phyloP scores from a whole-genome alignment of 805 yeast genomes.

The Spathaspora gorwiae region DNA sequence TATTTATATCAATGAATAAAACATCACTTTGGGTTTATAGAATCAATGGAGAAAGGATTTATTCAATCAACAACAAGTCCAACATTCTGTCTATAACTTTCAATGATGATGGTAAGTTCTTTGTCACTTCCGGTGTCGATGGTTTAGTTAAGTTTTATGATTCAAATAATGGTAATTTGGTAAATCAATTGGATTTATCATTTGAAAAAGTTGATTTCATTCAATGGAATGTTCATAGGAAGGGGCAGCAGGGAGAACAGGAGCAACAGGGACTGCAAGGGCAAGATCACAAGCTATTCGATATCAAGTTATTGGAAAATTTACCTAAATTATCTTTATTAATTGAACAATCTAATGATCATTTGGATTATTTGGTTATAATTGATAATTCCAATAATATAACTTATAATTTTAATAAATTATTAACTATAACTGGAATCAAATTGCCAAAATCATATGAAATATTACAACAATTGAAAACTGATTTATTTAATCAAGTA shows the following conservation, averaged over 20 bases:
- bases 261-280: slow-evolving; percentile 4
- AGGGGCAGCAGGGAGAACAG: neutral
- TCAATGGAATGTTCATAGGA: slow-evolving; percentile 12
- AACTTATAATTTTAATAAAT: slow-evolving; percentile 29
- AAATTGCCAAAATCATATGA: slow-evolving; percentile 13
- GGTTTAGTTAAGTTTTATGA: slow-evolving; percentile 41
- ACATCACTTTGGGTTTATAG: slow-evolving; percentile 50
- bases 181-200: slow-evolving; percentile 20
- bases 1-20: slow-evolving; percentile 49
- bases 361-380: slow-evolving; percentile 20
- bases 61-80: slow-evolving; percentile 39
- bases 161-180: slow-evolving; percentile 42
- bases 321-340: slow-evolving; percentile 31
- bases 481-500: slow-evolving; percentile 23
- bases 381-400: slow-evolving; percentile 18
- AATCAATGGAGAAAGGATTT: slow-evolving; percentile 49
- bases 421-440: slow-evolving; percentile 25
- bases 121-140: slow-evolving; percentile 45
- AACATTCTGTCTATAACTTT: slow-evolving; percentile 27
- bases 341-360: neutral
- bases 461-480: slow-evolving; percentile 9
- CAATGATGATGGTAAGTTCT: slow-evolving; percentile 33
- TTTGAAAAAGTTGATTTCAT: slow-evolving; percentile 14
- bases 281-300: slow-evolving; percentile 15
- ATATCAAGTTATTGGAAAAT: slow-evolving; percentile 22